Base-by-base conservation (phyloP, 306 rosid species). In the Luffa aegyptiaca region DNA sequence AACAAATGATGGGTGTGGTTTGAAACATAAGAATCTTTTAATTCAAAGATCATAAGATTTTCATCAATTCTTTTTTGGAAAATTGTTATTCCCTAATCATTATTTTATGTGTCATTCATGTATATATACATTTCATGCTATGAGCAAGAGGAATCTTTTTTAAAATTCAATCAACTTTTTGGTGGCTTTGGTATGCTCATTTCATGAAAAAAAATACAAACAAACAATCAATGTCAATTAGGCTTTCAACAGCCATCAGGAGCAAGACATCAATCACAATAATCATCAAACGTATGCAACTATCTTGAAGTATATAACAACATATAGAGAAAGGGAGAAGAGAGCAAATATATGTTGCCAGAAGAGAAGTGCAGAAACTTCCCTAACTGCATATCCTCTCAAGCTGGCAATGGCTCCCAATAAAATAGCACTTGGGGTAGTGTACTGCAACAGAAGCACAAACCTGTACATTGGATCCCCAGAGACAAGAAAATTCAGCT, bases 281-380 rank as follows among this genome's bases (percentile, higher is more conserved):
- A 16, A 65, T 39, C 53, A 33, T 72, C 59, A 48, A 13, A 72
- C 42, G 2, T 71, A 46, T 13, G 55, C n/a, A 13, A 46, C 58
- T 21, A 82, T 83, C 76, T 81, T 89, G 64, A 94, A 94, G 90
- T 90, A 92, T 83, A 92, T 74, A 16, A 88, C 82, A 75, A 90
- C 84, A 77, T 88, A 91, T 63, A 94, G 42, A 37, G 98, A 89
- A 84, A 94, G 81, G 71, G 97, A 91, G 87, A 92, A 87, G 46
- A 90, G 94, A 10, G 97, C 91, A 81, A 87, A 90, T 81, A 87
- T 83, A 49, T 92, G 98, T 85, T 94, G 98, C 97, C 98, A 94
- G 84, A 94, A 92, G 82, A 92, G 88, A 80, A 94, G 84, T 70
- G 98, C 89, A 1, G 97, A 94, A 80, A 97, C 93, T 88, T 94